Conservation (phyloP, 352 stramenopile species). For the Phytophthora hybrid region DNA sequence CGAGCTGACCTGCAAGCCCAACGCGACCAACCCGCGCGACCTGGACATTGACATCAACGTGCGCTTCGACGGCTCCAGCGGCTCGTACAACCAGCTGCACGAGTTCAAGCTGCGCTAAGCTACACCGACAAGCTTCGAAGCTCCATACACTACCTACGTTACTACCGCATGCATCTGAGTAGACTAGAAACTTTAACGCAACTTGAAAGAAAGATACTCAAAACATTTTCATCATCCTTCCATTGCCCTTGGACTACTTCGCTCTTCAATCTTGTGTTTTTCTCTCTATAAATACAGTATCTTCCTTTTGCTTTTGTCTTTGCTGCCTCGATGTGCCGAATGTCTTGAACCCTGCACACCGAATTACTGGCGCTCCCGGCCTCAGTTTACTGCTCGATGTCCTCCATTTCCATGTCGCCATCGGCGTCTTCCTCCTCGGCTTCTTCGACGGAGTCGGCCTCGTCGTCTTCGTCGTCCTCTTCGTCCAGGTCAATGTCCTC, state of each 20-base stretch:
- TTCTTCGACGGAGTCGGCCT: slow-evolving; percentile 72
- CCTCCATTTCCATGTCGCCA: slow-evolving; percentile 80
- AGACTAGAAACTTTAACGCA: slow-evolving; percentile 41
- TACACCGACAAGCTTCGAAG: background rate
- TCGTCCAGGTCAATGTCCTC: slow-evolving; percentile 78
- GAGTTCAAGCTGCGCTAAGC: slow-evolving; percentile 87
- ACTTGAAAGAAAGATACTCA: slow-evolving; percentile 48
- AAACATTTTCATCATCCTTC: slow-evolving; percentile 32
- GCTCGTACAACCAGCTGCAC: slow-evolving; percentile 72
- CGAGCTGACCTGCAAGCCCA: slow-evolving; percentile 89
- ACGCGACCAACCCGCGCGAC: slow-evolving; percentile 93
- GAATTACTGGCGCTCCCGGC: slow-evolving; percentile 12
- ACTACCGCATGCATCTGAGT: slow-evolving; percentile 27
- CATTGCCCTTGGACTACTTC: slow-evolving; percentile 8
- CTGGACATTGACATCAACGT: slow-evolving; percentile 93
- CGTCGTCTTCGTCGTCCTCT: slow-evolving; percentile 74
- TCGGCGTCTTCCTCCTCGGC: slow-evolving; percentile 77
- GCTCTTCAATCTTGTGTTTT: slow-evolving; percentile 30
- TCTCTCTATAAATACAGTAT: slow-evolving; percentile 82
- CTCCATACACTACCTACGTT: slow-evolving; percentile 25
- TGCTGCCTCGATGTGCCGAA: slow-evolving; percentile 12
- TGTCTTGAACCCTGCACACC: slow-evolving; percentile 11
- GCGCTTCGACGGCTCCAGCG: slow-evolving; percentile 76
- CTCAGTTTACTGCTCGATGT: slow-evolving; percentile 45
- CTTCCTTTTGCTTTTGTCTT: slow-evolving; percentile 22